Evolutionary conservation across 495 filamentous ascomycete species (phyloP), one percentile per base, ranked within the genome.

Genomic region (Mytilinidion resinicola): DNA sequence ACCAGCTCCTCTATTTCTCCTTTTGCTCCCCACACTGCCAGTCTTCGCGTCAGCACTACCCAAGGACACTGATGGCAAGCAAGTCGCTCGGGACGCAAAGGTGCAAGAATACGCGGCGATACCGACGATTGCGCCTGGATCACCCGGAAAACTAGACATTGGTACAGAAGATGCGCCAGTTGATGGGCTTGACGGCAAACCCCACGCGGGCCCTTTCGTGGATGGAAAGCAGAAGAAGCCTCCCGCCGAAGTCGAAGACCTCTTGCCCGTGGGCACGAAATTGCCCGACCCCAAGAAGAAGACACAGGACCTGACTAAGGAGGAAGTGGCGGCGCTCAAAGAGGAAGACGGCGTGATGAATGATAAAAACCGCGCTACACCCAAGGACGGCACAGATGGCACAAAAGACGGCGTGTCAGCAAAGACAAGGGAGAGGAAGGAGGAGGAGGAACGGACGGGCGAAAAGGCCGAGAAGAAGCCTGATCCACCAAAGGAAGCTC

Each of bases 101-200:
- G 44, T 58, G 15, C 48, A 55, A 30, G 53, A 59, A 35, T 37
- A 53, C 39, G 17, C 57, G 49, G 44, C 55, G 21, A 41, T 53
- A 49, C 37, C 58, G 44, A 50, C 59, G 9, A 51, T 59, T 19
- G 21, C 53, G 10, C 19, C 60, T n/a, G 21, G 60, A 71, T 72
- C 61, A 60, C 64, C 50, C 74, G 74, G 59, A 38, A 69, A 72
- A 55, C 50, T 64, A 51, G 76, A 74, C 5, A 59, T 77, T 61
- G 89, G 88, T 49, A 91, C 89, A 58, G 90, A 88, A 74, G 85
- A 93, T 77, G 89, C 89, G 61, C 93, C 95, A 0, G 87, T 97
- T 6, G 93, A 98, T 70, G 95, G 93, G 36, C 87, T 90, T 61
- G 93, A 98, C 78, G 93, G 93, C 25, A 91, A 90, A 76, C 93